phyloP scores from a whole-genome alignment of 2,329 filamentous ascomycete genomes.

The Ophiostoma angusticollis region DNA sequence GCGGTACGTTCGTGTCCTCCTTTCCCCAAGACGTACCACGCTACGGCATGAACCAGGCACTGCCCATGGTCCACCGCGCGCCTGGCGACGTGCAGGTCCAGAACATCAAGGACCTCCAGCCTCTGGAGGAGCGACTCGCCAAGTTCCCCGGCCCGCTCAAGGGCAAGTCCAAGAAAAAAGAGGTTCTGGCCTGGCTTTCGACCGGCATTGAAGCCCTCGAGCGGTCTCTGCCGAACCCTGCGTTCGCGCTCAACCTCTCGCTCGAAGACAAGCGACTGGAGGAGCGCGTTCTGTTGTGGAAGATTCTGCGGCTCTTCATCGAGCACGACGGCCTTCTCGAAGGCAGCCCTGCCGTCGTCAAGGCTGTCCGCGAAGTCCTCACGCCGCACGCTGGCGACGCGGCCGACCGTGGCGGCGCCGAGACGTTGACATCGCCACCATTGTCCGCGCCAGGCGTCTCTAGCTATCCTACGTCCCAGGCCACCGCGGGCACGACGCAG shows the following conservation, averaged over 20 bases:
- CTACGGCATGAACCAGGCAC: slow-evolving; percentile 60
- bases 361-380: slow-evolving; percentile 62
- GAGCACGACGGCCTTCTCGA: slow-evolving; percentile 79
- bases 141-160: slow-evolving; percentile 86
- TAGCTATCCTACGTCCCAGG: slow-evolving; percentile 9
- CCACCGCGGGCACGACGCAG: slow-evolving; percentile 7
- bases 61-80: slow-evolving; percentile 68
- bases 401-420: slow-evolving; percentile 1
- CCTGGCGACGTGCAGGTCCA: slow-evolving; percentile 73
- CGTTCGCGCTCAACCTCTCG: slow-evolving; percentile 36
- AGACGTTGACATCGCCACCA: slow-evolving; percentile 14
- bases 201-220: slow-evolving; percentile 65
- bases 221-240: slow-evolving; percentile 36
- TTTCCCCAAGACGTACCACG: slow-evolving; percentile 84
- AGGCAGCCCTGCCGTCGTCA: slow-evolving; percentile 56
- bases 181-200: slow-evolving; percentile 68
- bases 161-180: slow-evolving; percentile 91
- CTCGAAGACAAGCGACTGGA: slow-evolving; percentile 57
- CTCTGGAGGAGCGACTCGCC: slow-evolving; percentile 56
- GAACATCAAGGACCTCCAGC: slow-evolving; percentile 59
- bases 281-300: slow-evolving; percentile 79
- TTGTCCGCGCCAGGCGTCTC: no score
- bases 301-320: slow-evolving; percentile 65
- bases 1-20: slow-evolving; percentile 66
- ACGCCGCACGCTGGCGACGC: slow-evolving; percentile 14